Evolutionary conservation across 345 rosid genomes (phyloP).

Genomic region (Garcia nutans): DNA sequence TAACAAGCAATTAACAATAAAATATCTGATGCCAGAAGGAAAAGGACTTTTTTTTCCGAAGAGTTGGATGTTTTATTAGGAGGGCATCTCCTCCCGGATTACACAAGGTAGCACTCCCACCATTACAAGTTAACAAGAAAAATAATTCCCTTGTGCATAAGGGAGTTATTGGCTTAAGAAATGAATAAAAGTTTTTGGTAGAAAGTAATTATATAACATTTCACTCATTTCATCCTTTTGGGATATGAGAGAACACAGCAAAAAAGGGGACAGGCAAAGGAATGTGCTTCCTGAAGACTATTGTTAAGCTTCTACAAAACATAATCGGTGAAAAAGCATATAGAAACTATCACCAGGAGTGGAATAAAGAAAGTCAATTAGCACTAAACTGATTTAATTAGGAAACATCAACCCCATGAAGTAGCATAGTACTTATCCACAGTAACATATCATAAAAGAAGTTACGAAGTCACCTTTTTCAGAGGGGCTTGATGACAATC

Average conservation of each 20-base stretch:
- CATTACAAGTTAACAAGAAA: background rate
- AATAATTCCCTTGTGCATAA: background rate
- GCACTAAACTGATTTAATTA: background rate
- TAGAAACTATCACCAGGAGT: background rate
- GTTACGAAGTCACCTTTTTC: slow-evolving; percentile 57
- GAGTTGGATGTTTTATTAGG: background rate
- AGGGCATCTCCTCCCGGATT: background rate
- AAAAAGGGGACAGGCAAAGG: background rate
- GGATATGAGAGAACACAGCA: background rate
- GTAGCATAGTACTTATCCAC: background rate
- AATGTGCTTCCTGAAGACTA: background rate
- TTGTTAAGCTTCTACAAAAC: background rate
- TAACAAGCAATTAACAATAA: background rate
- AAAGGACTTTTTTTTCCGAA: background rate
- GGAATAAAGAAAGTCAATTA: background rate
- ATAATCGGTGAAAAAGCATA: background rate
- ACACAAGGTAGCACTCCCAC: background rate
- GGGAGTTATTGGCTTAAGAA: background rate
- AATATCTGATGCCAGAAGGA: background rate
- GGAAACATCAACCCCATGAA: slow-evolving; percentile 3
- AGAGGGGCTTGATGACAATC: slow-evolving; percentile 73
- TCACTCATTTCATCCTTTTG: background rate
- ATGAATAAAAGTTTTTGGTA: background rate
- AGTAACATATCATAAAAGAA: slow-evolving; percentile 12
- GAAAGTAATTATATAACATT: background rate